These are phyloP conservation scores for Mycena galericulata DNA, from an alignment of 768 basidiomycete genomes.

Conservation along the genomic window DNA sequence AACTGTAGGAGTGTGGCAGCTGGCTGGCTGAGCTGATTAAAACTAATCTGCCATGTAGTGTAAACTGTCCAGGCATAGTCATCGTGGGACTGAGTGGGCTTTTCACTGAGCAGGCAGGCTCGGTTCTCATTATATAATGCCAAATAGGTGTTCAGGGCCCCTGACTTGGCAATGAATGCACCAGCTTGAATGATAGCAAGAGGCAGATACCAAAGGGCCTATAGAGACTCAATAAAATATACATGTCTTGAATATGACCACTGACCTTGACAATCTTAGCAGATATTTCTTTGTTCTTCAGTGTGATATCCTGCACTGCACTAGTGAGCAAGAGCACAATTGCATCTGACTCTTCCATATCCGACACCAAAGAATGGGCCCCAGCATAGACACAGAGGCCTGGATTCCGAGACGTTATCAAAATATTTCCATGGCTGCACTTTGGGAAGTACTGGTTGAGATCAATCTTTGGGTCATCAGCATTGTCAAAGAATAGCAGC, in stretches of 20 bases:
- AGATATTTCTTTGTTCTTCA: background rate
- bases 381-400: background rate
- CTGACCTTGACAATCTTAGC: conserved; percentile 22
- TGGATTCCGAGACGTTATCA: conserved; percentile 27
- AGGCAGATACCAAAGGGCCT: conserved; percentile 8
- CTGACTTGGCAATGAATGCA: conserved; percentile 8
- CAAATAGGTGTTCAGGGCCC: conserved; percentile 5
- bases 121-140: background rate
- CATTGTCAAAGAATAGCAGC: conserved; percentile 13
- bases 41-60: conserved; percentile 25
- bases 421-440: conserved; percentile 23
- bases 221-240: too few species aligned
- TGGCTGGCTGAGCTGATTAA: background rate
- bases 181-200: conserved; percentile 23
- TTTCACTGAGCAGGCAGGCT: background rate
- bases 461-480: conserved; percentile 10
- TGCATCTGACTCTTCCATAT: conserved; percentile 11
- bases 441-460: conserved; percentile 12
- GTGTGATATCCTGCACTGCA: background rate
- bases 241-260: too few species aligned
- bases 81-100: conserved; percentile 9
- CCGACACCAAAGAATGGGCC: background rate
- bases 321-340: conserved; percentile 1
- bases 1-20: background rate
- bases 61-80: conserved; percentile 22